Evolutionary conservation across 441 rosid genomes (phyloP), one percentile per base, ranked within the genome.

Genomic region (Viola pubescens): DNA sequence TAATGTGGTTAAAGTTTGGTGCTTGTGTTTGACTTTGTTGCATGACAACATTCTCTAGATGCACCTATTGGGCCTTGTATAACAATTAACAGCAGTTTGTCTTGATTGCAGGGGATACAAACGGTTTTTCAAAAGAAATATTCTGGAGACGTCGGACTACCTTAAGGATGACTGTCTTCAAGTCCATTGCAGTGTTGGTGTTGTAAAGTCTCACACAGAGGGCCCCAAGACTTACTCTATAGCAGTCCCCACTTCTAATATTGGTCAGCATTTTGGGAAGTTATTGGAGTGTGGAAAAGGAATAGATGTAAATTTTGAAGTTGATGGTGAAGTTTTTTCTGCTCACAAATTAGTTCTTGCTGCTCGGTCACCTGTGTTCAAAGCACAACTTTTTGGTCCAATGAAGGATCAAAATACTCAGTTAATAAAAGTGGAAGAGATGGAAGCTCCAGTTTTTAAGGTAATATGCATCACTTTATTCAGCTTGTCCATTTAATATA

Each of bases 141-240:
- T 77, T 47, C 66, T 88, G 46, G 94, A 88, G 68, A 74, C 79
- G 14, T 88, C 94, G 55, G 90, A 88, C 55, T 88, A 62, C 69
- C 61, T 88, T 26, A 88, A 86, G 80, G 82, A 84, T 67, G 89
- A 88, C 71, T 79, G 91, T 65, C 82, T 88, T 47, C 42, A 84
- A 62, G 71, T 88, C 72, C 82, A 78, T 73, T 88, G 96, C 66
- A 88, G 94, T 39, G 96, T 86, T 69, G 96, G 96, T 5, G 94
- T 84, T 52, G 94, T 88, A 51, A 81, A 82, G 76, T 75, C 82
- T 47, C 88, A 82, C 54, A 75, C 75, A 5, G 88, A 88, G 67
- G 86, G 85, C 57, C 96, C 98, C 2, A 91, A 83, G 67, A 82
- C 75, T 54, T 83, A 74, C 69, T 70, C 72, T 42, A 81, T 91